Conservation (phyloP, 2,329 filamentous ascomycete species). For the Epichloe sibirici region DNA sequence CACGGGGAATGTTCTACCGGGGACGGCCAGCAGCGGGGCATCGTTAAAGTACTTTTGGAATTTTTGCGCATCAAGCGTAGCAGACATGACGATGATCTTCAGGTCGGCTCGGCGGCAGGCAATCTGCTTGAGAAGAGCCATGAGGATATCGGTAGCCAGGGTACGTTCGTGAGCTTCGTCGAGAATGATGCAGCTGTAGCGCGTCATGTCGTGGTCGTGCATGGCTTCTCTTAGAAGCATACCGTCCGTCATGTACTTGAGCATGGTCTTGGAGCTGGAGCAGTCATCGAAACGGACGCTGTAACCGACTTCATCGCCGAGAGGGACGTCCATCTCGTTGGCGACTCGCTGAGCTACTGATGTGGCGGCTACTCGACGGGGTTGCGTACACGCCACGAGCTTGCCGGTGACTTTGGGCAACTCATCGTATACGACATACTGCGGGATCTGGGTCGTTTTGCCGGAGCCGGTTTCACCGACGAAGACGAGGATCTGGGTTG, state of each 20-base stretch:
- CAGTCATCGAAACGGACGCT: constrained; percentile 98
- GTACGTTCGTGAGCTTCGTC: constrained; percentile 98
- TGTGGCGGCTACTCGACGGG: constrained; percentile 95
- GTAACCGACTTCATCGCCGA: constrained; percentile 94
- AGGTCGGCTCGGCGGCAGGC: constrained; percentile 71
- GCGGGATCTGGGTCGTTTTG: constrained; percentile 97
- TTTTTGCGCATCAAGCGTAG: constrained; percentile 92
- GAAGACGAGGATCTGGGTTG: constrained; percentile 91
- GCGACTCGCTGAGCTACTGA: constrained; percentile 97
- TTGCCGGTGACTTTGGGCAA: constrained; percentile 76
- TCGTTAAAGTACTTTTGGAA: constrained; percentile 97
- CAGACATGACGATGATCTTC: constrained; percentile 98
- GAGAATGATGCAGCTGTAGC: constrained; percentile 95
- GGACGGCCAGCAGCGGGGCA: constrained; percentile 84
- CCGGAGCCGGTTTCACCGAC: constrained; percentile 98
- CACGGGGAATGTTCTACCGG: constrained; percentile 88
- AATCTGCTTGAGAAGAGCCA: constrained; percentile 91
- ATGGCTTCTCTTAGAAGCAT: constrained; percentile 95
- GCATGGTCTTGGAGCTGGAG: constrained; percentile 74
- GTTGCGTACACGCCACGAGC: constrained; percentile 94
- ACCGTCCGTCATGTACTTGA: constrained; percentile 99
- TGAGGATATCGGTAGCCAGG: constrained; percentile 90
- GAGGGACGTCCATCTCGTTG: constrained; percentile 84
- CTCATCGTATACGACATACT: constrained; percentile 96
- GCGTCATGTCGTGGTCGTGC: constrained; percentile 81